Base-by-base conservation (phyloP, 2,329 filamentous ascomycete genomes). In the Cordyceps cateniannulata region DNA sequence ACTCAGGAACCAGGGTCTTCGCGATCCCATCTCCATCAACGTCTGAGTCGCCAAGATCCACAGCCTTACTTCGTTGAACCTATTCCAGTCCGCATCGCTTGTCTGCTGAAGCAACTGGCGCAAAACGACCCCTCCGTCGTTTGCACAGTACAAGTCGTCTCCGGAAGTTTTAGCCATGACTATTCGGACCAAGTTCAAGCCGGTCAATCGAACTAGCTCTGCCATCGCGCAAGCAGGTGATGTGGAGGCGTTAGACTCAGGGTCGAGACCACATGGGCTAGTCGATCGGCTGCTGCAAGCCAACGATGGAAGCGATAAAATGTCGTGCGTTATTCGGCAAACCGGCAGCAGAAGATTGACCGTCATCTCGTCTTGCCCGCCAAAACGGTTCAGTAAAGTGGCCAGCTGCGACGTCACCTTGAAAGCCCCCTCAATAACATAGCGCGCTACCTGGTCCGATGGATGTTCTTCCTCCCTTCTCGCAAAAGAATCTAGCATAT, bases 21-120 rank as follows among this genome's bases (percentile, higher is more conserved):
- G 25, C n/a, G 18, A n/a, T 2, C 59, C 51, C 12, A 25, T 45
- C 8, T 64, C 59, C 25, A 63, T 55, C 3, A 62, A 56, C 1
- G 40, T 16, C 8, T 65, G 64, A 2, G 66, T 50, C 0, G 62
- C 62, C 9, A 68, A 20, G 3, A 63, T 56, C 65, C 65, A 68
- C 3, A 67, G 10, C 45, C 50, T 60, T 4, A 67, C 5, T 0
- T 64, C 38, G 1, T 60, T 54, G 12, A 49, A 62, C 0, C 48
- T 61, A 6, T 14, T 18, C 65, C 66, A 66, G 5, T 52, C 4
- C 1, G 9, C 7, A 1, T 35, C 38, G 4, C 44, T n/a, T 1
- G 27, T 35, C 1, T 47, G 29, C 0, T 22, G 10, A 18, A 63
- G 48, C 3, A 65, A 25, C 0, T 57, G 10, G 0, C 51, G 25